phyloP scores from a whole-genome alignment of 129 eudicot genomes.

The Escallonia herrerae region DNA sequence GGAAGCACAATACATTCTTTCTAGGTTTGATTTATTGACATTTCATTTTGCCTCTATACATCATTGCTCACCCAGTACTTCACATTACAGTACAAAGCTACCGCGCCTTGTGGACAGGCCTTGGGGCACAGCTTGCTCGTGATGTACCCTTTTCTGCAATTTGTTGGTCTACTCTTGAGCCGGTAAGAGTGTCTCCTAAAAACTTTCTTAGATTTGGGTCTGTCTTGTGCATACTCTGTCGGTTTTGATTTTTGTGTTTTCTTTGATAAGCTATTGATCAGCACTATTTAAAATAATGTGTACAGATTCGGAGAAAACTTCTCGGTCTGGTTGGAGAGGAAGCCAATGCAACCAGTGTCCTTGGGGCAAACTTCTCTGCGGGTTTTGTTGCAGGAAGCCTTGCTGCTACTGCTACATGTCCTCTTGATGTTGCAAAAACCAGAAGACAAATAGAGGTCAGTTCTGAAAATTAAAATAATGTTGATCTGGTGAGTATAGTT shows the following conservation, averaged over 20 bases:
- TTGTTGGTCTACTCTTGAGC: slow-evolving; percentile 96
- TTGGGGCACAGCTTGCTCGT: slow-evolving; percentile 99
- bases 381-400: slow-evolving; percentile 96
- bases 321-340: slow-evolving; percentile 60
- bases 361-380: slow-evolving; percentile 84
- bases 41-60: too few species aligned
- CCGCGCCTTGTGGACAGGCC: slow-evolving; percentile 92
- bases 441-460: slow-evolving; percentile 93
- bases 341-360: slow-evolving; percentile 51
- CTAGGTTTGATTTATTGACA: too few species aligned
- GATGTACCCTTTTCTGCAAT: slow-evolving; percentile 97
- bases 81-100: slow-evolving; percentile 53
- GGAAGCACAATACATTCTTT: too few species aligned
- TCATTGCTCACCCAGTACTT: background rate
- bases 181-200: slow-evolving; percentile 31
- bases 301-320: slow-evolving; percentile 57
- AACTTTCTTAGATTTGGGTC: background rate
- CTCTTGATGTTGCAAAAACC: slow-evolving; percentile 98
- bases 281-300: background rate
- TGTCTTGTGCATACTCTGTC: background rate
- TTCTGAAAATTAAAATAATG: background rate
- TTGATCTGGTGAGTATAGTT: too few species aligned
- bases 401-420: slow-evolving; percentile 96
- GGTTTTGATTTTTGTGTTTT: too few species aligned
- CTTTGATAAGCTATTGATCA: too few species aligned